A percentile compares a stretch with the other conserved stretches of the same genome.
These are phyloP conservation scores for Agaricales sp. DNA, from an alignment of 1,284 basidiomycete species.

Conservation along the genomic window DNA sequence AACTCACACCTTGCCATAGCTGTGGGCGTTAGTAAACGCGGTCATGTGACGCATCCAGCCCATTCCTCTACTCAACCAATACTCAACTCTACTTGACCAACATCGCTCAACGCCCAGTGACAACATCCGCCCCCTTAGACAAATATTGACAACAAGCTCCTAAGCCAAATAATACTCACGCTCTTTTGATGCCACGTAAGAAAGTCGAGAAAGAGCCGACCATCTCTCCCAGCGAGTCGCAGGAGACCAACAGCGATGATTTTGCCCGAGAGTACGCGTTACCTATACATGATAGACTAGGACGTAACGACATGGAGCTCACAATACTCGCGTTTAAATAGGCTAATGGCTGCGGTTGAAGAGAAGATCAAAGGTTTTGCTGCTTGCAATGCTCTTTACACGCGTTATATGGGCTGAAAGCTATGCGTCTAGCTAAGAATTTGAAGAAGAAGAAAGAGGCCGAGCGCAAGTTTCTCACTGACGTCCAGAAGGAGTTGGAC, in stretches of 20 bases:
- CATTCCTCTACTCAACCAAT: no score
- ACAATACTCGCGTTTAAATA: neutral
- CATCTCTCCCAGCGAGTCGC: neutral
- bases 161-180: no score
- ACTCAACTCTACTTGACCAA: no score
- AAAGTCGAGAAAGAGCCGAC: neutral
- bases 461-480: neutral
- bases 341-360: neutral
- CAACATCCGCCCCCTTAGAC: no score
- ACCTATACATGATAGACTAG: neutral
- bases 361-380: neutral
- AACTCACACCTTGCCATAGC: no score
- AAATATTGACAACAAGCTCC: no score
- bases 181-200: neutral
- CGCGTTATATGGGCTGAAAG: neutral
- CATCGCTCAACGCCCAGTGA: no score
- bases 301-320: neutral
- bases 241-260: neutral
- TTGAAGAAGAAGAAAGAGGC: neutral
- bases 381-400: neutral
- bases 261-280: neutral
- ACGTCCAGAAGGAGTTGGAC: neutral
- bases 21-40: no score
- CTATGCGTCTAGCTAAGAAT: neutral
- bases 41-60: no score